Conservation (phyloP, 1,284 basidiomycete species). For the Pseudozyma pruni region DNA sequence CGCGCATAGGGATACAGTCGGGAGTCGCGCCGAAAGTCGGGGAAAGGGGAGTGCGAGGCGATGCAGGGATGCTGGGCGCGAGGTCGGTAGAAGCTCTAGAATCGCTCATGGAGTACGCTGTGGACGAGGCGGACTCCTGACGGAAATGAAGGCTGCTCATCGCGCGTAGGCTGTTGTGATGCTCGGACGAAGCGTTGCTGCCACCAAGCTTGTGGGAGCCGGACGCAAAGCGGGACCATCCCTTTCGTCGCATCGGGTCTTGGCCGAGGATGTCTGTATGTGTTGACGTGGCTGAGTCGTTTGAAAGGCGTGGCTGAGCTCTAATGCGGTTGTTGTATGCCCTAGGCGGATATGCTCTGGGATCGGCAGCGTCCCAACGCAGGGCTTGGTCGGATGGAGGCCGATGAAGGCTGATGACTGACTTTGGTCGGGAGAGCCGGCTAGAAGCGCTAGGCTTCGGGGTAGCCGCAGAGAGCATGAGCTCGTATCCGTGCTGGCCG, state of each 20-base stretch:
- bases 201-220: slow-evolving; percentile 22
- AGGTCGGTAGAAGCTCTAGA: slow-evolving; percentile 6
- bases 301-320: slow-evolving; percentile 7
- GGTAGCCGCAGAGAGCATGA: slow-evolving; percentile 11
- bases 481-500: slow-evolving; percentile 3
- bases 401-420: slow-evolving; percentile 18
- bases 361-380: neutral
- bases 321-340: slow-evolving; percentile 7
- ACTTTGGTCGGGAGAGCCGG: slow-evolving; percentile 19
- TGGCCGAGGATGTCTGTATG: neutral
- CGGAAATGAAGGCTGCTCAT: neutral
- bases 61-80: slow-evolving; percentile 14
- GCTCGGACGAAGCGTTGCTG: slow-evolving; percentile 18
- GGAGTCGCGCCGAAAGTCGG: slow-evolving; percentile 2
- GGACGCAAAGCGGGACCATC: slow-evolving; percentile 23
- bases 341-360: slow-evolving; percentile 4
- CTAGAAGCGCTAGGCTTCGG: slow-evolving; percentile 4
- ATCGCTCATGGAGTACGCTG: slow-evolving; percentile 5
- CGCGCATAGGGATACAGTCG: slow-evolving; percentile 9
- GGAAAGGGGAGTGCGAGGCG: slow-evolving; percentile 13
- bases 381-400: slow-evolving; percentile 1
- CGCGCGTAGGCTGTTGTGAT: neutral
- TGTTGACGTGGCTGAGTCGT: too few species aligned
- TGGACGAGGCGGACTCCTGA: slow-evolving; percentile 4
- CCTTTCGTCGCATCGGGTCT: neutral